Evolutionary conservation across 2,329 filamentous ascomycete genomes (phyloP), one percentile per base, ranked within the genome.

Genomic region (Rugonectria rugulosa): DNA sequence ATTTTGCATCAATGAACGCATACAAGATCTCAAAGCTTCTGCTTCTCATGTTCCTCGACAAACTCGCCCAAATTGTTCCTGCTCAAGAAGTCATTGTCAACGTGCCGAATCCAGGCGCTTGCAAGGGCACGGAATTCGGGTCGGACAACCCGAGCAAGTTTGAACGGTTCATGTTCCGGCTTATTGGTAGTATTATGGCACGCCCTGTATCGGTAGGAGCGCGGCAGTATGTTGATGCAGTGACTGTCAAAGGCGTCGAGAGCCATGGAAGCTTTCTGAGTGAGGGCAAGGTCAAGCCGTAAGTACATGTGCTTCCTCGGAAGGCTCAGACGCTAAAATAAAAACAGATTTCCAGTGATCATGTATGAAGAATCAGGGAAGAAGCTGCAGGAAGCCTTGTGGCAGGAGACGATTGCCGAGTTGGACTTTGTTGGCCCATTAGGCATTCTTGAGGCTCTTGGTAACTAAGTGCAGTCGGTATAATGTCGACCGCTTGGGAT

Each of bases 41-140:
- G 1, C 66, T 68, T 5, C 69, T 73, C 17, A 58, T 77, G 49
- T 77, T 77, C 53, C 56, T 70, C 5, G 65, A 63, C 53, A 75
- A 75, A 47, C 61, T 80, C 0, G 63, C 68, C 11, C 72, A 75
- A 7, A 64, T 69, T 15, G 72, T 80, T 1, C 67, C 71, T 0
- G 61, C 72, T 0, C 68, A 77, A 5, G 72, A 79, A 15, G 74
- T 80, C 2, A 61, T 78, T 8, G 64, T 83, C 43, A 83, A 83
- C 46, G 60, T 79, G 1, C 76, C 75, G 4, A 79, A 79, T 14
- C 81, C 81, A 0, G 81, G 77, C 0, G 74, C 72, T 12, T 70
- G 74, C 15, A 73, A 68, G 14, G 79, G 77, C 4, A 83, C 82
- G 0, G 64, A 70, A 0, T 70, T 84, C 6, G 60, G 62, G 15